Base-by-base conservation (phyloP, 768 basidiomycete species). In the Hygrocybe coccinea region DNA sequence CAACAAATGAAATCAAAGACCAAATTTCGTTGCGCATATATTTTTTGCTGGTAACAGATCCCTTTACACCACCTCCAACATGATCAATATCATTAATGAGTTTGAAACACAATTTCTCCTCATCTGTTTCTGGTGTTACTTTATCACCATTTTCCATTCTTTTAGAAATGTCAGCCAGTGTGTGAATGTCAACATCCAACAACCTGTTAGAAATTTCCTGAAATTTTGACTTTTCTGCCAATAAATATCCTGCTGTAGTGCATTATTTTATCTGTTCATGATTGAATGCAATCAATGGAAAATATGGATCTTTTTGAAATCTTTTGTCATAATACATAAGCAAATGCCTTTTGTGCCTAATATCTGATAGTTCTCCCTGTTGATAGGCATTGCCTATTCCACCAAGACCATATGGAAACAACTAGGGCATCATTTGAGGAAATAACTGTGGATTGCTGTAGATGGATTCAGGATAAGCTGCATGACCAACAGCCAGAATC, bases 361-460 rank as follows among this genome's bases (percentile, higher is more conserved):
- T 45, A 29, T 60, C 58, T 29, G 64, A 60, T 46, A 60, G 9
- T 52, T 35, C 10, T 19, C 34, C 19, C 11, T 34, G 29, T 8
- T 29, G 33, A 8, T 22, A 24, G 41, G 55, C 22, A 9, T 53
- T 29, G 10, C 68, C 68, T n/a, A 70, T 60, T 3, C 67, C 61
- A n/a, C 71, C 71, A 11, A 60, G 22, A 0, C 76, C 74, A 64
- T 75, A 76, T 5, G 71, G 74, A 66, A 71, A 78, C 1, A 77
- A 49, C 68, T 69, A 71, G 1, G 67, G 71, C 59, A 71, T 65
- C 62, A 69, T 71, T 35, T 55, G 56, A 1, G 68, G 67, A 59
- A 67, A 71, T 15, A 71, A 50, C 10, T 58, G 36, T 8, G 65
- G 61, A 52, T 73, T 73, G 19, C 63, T 47, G 22, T 50, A 63